Evolutionary conservation across 495 filamentous ascomycete genomes (phyloP).

Genomic region (Lasiosphaeria hispida): DNA sequence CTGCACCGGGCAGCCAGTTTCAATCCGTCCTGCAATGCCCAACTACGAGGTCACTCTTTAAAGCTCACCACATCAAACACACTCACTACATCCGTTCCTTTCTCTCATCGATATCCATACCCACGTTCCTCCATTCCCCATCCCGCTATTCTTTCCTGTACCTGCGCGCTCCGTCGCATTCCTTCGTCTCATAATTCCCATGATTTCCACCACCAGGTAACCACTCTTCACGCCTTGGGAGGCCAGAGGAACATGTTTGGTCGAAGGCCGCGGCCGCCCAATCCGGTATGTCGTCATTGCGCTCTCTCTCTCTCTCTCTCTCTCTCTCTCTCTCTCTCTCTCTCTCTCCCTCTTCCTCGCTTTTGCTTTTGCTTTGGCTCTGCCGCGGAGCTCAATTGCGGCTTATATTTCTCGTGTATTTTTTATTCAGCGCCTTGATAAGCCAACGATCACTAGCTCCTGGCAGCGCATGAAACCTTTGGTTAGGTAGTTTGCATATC

Average conservation of each 20-base stretch:
- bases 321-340: constrained; percentile 1
- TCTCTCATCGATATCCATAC: no score
- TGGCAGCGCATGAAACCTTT: no score
- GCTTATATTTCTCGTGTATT: not conserved
- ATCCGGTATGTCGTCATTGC: constrained; percentile 46
- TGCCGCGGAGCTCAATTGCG: no score
- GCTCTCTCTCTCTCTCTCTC: not conserved
- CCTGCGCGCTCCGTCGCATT: no score
- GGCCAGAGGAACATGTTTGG: constrained; percentile 39
- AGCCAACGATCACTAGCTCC: no score
- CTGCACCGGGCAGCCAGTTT: no score
- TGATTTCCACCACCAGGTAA: constrained; percentile 21
- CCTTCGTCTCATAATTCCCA: constrained; percentile 3
- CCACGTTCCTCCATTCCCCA: no score
- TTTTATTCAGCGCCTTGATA: not conserved
- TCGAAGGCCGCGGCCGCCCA: constrained; percentile 43
- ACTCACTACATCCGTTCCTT: no score
- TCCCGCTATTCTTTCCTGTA: no score
- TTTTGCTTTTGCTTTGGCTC: not conserved
- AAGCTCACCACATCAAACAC: no score
- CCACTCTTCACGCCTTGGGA: constrained; percentile 11
- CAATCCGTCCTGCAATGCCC: no score
- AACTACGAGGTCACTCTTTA: no score
- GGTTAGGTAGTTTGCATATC: not conserved
- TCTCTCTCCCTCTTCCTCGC: constrained; percentile 4